Conservation (phyloP, 148 eudicot species). For the Spergularia bocconei region DNA sequence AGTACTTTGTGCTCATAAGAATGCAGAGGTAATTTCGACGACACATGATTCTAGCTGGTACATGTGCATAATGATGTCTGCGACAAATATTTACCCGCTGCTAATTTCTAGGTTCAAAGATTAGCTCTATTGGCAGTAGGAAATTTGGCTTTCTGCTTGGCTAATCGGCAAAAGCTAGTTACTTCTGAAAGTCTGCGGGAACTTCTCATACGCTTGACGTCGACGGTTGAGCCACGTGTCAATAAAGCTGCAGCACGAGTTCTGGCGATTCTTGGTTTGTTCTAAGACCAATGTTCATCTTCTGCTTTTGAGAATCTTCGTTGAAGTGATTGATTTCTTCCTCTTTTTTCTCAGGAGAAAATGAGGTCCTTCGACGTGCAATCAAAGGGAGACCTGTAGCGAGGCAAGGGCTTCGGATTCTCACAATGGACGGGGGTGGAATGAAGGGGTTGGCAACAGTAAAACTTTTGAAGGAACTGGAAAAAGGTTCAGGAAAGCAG, state of each 20-base stretch:
- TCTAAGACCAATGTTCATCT: conserved; percentile 18
- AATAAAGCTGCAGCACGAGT: conserved; percentile 97
- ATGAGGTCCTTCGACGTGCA: conserved; percentile 90
- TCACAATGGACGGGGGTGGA: conserved; percentile 99
- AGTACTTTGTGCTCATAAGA: conserved; percentile 75
- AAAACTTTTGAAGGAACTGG: conserved; percentile 83
- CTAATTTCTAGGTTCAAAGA: conserved; percentile 72
- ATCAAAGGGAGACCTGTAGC: conserved; percentile 75
- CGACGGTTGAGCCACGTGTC: conserved; percentile 72
- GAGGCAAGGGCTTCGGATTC: conserved; percentile 94
- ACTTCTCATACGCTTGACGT: conserved; percentile 82
- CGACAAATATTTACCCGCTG: conserved; percentile 16
- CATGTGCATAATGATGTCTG: neutral
- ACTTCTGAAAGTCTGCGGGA: conserved; percentile 95
- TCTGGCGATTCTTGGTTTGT: conserved; percentile 94
- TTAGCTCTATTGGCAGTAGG: conserved; percentile 81
- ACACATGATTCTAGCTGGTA: neutral
- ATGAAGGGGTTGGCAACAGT: conserved; percentile 99
- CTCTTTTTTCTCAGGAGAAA: conserved; percentile 61
- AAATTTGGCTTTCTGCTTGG: conserved; percentile 88
- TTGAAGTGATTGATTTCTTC: conserved; percentile 1
- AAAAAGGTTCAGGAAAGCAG: conserved; percentile 85
- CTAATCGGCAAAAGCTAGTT: conserved; percentile 73
- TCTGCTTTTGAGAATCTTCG: conserved; percentile 7
- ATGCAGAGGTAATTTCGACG: conserved; percentile 63